Conservation (phyloP, 345 rosid species). For the Stellera chamaejasme region DNA sequence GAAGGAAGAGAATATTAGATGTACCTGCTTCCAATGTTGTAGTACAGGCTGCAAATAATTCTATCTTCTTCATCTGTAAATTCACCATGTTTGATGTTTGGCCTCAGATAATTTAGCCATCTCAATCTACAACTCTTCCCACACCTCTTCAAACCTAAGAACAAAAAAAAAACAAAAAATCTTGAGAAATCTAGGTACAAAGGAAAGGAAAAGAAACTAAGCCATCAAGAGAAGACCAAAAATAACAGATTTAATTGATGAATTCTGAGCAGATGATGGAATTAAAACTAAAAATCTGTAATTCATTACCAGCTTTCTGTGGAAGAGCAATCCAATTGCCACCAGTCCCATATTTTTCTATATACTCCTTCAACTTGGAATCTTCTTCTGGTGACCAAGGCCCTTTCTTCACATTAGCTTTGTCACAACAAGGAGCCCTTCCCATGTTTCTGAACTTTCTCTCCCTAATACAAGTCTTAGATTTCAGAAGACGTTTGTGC, state of each 20-base stretch:
- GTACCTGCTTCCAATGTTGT: constrained; percentile 95
- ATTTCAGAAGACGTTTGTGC: constrained; percentile 10
- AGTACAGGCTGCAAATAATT: constrained; percentile 62
- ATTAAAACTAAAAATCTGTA: too few relatives aligned
- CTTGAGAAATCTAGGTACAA: too few relatives aligned
- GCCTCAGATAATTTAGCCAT: constrained; percentile 96
- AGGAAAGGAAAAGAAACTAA: not conserved
- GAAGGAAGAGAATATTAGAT: constrained; percentile 4
- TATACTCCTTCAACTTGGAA: constrained; percentile 72
- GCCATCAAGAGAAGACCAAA: not conserved
- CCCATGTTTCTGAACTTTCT: constrained; percentile 41
- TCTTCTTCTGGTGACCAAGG: constrained; percentile 99
- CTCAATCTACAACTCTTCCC: constrained; percentile 96
- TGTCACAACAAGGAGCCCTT: constrained; percentile 96
- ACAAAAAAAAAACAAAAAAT: constrained; percentile 2
- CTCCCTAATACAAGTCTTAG: constrained; percentile 16
- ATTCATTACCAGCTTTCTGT: constrained; percentile 69
- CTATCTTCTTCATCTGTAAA: constrained; percentile 83
- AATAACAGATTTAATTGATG: not conserved
- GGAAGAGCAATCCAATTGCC: constrained; percentile 97
- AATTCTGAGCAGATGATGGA: too few relatives aligned
- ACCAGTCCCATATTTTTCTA: constrained; percentile 76
- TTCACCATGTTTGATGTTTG: constrained; percentile 90
- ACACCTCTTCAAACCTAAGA: constrained; percentile 77
- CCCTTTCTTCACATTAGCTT: constrained; percentile 90